Evolutionary conservation across 176 grass and related monocot genomes (phyloP), one percentile per base, ranked within the genome.

Genomic region (Saccharum officinarum): DNA sequence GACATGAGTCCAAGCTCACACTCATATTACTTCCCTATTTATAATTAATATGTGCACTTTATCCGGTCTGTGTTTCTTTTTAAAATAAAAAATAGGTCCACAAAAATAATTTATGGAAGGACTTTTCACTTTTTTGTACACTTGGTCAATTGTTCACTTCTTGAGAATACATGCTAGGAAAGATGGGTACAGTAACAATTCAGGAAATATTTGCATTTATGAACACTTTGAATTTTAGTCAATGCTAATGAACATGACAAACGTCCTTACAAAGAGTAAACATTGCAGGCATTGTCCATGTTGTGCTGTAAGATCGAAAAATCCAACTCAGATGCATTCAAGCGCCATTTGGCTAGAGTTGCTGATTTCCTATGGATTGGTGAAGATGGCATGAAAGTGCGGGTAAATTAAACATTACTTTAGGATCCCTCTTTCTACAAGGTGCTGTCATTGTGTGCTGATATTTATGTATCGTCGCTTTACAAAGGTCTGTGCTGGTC

Each of bases 381-480:
- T 59, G 94, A 97, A 97, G 94, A 97, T 84, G 94, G 94, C 49
- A 93, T 97, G 94, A 97, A 93, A 90, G 90, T 97, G 77, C 85
- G 85, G 94, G 94, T 97, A 89, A 86, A 75, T 40, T 69, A 73
- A 47, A 78, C 23, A 41, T 46, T 45, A 44, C 69, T 83, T 33
- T 18, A 47, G 1, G 23, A 37, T 7, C 26, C 11, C 34, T 25
- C 23, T 76, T 74, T 55, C 40, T 76, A 3, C 62, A 37, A 42
- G 38, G 47, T 17, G 86, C 55, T 38, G 36, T 52, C 52, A 69
- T 34, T 67, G 26, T 26, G 37, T 78, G 22, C 66, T 86, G 37
- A 66, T 61, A 40, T 64, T 68, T 60, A 39, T 52, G 25, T 3
- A 16, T 44, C 10, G 38, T 79, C 17, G 5, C 71, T 79, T 39